Evolutionary conservation across 768 basidiomycete species (phyloP), one percentile per base, ranked within the genome.

Genomic region (Leccinum variicolor): DNA sequence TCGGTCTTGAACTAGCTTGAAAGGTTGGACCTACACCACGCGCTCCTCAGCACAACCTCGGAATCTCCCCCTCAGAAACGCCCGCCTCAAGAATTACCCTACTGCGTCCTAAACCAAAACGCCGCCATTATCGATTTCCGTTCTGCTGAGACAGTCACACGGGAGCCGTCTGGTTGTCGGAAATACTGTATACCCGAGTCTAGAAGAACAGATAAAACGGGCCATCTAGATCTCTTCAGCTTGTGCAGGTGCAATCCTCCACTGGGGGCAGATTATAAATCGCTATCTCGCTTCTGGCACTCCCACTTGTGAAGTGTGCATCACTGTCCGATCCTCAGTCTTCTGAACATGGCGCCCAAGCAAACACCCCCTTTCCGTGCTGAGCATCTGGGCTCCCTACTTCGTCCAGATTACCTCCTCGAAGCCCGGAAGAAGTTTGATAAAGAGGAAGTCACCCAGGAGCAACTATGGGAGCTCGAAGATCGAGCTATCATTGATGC

Each of bases 341-440:
- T 33, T 48, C 45, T 45, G 7, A 56, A 28, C 6, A 70, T 70
- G 66, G 14, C 53, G 1, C 25, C 55, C 13, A 70, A 64, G 49
- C 65, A 70, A 36, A 56, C 47, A n/a, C 79, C 78, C 5, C 79
- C 78, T 26, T 78, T 77, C 68, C 73, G 77, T 25, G 77, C 78
- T 15, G 78, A 79, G 53, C 79, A 79, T 60, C 58, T 78, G 9
- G 79, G 79, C 34, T 79, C 77, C 7, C 66, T 80, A 36, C 77
- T 78, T 55, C 74, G 79, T 9, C 79, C 79, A 19, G 56, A 61
- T 6, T 62, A 69, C 54, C 74, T 79, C 13, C 75, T 79, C 21
- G 62, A 74, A 49, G 75, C 73, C 54, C 70, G 76, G 28, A 69
- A 50, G 33, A 64, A 69, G 36, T 72, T 74, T 52, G 77, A 78